These are phyloP conservation scores for Plectosphaerella plurivora DNA, from an alignment of 2,329 filamentous ascomycete species.

Conservation along the genomic window DNA sequence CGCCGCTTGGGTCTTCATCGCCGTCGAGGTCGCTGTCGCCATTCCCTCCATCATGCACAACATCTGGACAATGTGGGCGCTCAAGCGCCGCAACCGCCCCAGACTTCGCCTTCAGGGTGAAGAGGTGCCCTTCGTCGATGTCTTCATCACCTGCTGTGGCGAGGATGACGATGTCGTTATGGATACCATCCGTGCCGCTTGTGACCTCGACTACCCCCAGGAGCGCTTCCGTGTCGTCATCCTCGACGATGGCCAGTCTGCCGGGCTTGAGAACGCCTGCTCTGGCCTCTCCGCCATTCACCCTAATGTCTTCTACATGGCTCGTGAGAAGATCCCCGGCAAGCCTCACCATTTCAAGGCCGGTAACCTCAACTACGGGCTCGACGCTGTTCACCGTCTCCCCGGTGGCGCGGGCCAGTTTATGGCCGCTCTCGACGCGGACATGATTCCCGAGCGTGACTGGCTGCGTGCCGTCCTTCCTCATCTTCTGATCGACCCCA, in stretches of 20 bases:
- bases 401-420: slow-evolving; percentile 52
- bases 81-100: slow-evolving; percentile 49
- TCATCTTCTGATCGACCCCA: slow-evolving; percentile 52
- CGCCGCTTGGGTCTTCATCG: slow-evolving; percentile 54
- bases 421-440: slow-evolving; percentile 61
- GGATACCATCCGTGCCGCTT: slow-evolving; percentile 52
- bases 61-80: slow-evolving; percentile 51
- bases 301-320: slow-evolving; percentile 48
- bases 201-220: slow-evolving; percentile 48
- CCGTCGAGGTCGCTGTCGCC: slow-evolving; percentile 46
- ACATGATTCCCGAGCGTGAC: slow-evolving; percentile 61
- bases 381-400: slow-evolving; percentile 43
- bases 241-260: slow-evolving; percentile 49
- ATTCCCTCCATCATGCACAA: slow-evolving; percentile 54
- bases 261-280: slow-evolving; percentile 33
- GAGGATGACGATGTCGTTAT: slow-evolving; percentile 52
- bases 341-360: slow-evolving; percentile 57
- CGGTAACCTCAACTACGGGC: slow-evolving; percentile 58
- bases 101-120: slow-evolving; percentile 46
- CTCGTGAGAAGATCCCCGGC: slow-evolving; percentile 42
- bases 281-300: slow-evolving; percentile 31
- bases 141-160: slow-evolving; percentile 53
- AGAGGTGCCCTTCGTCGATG: slow-evolving; percentile 49
- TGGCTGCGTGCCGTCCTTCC: slow-evolving; percentile 58
- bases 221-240: slow-evolving; percentile 50